A percentile compares a stretch with the other conserved stretches of the same genome.
Evolutionary conservation across 139 green algal genomes (phyloP).

Genomic region (Chlorella sp.): DNA sequence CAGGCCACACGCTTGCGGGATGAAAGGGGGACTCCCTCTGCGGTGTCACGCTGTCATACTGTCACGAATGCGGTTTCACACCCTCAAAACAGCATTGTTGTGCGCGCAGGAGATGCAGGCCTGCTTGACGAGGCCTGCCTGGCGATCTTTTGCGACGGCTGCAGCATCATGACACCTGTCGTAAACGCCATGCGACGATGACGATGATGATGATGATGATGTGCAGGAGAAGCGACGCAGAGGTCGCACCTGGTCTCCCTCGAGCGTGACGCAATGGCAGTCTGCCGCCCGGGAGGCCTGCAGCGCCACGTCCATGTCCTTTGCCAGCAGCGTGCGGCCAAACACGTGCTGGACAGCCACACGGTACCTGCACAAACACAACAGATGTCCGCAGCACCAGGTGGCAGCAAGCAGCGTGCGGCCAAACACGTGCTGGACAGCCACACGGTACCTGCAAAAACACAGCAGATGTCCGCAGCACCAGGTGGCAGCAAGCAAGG

Average conservation of each 20-base stretch:
- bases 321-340: slow-evolving; percentile 68
- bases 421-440: slow-evolving; percentile 59
- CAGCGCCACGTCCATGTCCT: slow-evolving; percentile 53
- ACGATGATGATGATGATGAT: too few relatives aligned
- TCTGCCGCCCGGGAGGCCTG: slow-evolving; percentile 13
- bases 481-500: slow-evolving; percentile 67
- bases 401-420: slow-evolving; percentile 68
- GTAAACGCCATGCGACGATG: too few relatives aligned
- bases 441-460: slow-evolving; percentile 24
- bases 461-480: slow-evolving; percentile 32
- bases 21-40: too few relatives aligned
- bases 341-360: slow-evolving; percentile 49
- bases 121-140: too few relatives aligned
- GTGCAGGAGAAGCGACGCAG: too few relatives aligned
- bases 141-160: too few relatives aligned
- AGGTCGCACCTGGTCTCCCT: slow-evolving; percentile 74
- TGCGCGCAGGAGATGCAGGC: too few relatives aligned
- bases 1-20: too few relatives aligned
- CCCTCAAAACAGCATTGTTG: too few relatives aligned
- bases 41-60: background rate
- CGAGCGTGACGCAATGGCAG: slow-evolving; percentile 87
- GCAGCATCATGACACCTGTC: too few relatives aligned
- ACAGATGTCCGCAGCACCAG: too few relatives aligned
- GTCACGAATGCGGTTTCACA: too few relatives aligned
- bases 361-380: slow-evolving; percentile 32